Evolutionary conservation across 306 rosid species (phyloP).

Genomic region (Lablab purpureus): DNA sequence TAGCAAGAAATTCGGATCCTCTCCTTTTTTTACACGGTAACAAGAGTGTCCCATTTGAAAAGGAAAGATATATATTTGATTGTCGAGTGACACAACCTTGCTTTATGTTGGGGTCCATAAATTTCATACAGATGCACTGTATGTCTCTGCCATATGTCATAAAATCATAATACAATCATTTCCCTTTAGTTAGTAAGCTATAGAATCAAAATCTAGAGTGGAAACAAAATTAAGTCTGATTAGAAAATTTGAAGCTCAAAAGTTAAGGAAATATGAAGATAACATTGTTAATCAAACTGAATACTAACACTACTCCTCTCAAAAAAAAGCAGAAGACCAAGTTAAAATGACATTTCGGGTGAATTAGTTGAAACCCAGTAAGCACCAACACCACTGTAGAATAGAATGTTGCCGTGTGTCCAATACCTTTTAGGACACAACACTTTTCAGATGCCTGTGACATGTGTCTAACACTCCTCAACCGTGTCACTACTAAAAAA

Average conservation of each 20-base stretch:
- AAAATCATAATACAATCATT: background rate
- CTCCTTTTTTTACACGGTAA: slow-evolving; percentile 18
- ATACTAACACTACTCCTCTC: slow-evolving; percentile 27
- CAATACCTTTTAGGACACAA: too few species aligned
- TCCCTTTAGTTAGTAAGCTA: background rate
- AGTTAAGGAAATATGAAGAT: background rate
- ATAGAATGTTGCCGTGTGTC: too few species aligned
- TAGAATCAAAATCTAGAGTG: background rate
- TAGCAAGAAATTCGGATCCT: slow-evolving; percentile 14
- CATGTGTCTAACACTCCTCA: too few species aligned
- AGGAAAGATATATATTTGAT: background rate
- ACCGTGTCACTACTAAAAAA: too few species aligned
- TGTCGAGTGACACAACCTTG: slow-evolving; percentile 4
- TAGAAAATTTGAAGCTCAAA: slow-evolving; percentile 8
- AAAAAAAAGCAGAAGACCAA: background rate
- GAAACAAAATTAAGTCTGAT: slow-evolving; percentile 1
- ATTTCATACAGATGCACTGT: background rate
- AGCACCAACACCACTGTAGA: too few species aligned
- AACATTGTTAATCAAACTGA: slow-evolving; percentile 4
- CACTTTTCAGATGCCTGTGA: too few species aligned
- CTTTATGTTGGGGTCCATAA: slow-evolving; percentile 12
- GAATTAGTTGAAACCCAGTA: background rate
- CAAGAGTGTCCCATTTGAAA: slow-evolving; percentile 2
- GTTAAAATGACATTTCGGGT: background rate
- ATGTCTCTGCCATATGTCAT: slow-evolving; percentile 1